phyloP scores from a whole-genome alignment of 768 basidiomycete species.

The Termitomyces sp. region DNA sequence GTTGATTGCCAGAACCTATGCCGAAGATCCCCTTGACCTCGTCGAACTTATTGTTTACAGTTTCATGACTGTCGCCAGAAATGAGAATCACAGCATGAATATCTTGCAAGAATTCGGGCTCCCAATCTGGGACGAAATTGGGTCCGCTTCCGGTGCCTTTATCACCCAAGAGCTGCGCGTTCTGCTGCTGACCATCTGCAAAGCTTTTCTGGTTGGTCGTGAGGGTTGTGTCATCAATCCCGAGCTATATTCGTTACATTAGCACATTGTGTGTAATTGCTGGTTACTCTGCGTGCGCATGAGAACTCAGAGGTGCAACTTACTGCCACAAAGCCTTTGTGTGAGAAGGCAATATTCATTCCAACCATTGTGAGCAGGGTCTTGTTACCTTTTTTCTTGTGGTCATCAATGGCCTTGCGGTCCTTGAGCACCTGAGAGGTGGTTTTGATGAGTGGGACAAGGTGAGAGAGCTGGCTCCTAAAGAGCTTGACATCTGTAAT shows the following conservation, averaged over 20 bases:
- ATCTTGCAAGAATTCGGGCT: slow-evolving; percentile 38
- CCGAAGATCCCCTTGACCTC: slow-evolving; percentile 35
- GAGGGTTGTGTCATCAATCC: slow-evolving; percentile 36
- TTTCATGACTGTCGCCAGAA: slow-evolving; percentile 39
- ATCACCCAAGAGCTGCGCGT: slow-evolving; percentile 38
- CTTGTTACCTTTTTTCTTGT: slow-evolving; percentile 32
- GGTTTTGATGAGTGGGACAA: slow-evolving; percentile 45
- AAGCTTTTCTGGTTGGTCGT: slow-evolving; percentile 30
- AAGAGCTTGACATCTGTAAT: slow-evolving; percentile 42
- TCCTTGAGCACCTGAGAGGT: slow-evolving; percentile 39
- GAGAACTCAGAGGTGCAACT: background rate
- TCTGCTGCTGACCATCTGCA: slow-evolving; percentile 34
- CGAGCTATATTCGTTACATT: slow-evolving; percentile 25
- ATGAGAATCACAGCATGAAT: slow-evolving; percentile 51
- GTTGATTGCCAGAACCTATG: slow-evolving; percentile 12
- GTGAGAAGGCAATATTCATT: slow-evolving; percentile 54
- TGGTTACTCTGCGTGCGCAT: no score
- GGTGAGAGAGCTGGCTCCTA: slow-evolving; percentile 34
- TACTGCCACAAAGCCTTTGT: slow-evolving; percentile 40
- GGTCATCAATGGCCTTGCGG: slow-evolving; percentile 33
- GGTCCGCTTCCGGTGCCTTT: slow-evolving; percentile 20
- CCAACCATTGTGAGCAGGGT: slow-evolving; percentile 36
- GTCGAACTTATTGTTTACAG: slow-evolving; percentile 30
- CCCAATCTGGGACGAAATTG: slow-evolving; percentile 42
- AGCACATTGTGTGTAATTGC: background rate